Conservation (phyloP, 75 land plant genomes). For the Picea glauca region DNA sequence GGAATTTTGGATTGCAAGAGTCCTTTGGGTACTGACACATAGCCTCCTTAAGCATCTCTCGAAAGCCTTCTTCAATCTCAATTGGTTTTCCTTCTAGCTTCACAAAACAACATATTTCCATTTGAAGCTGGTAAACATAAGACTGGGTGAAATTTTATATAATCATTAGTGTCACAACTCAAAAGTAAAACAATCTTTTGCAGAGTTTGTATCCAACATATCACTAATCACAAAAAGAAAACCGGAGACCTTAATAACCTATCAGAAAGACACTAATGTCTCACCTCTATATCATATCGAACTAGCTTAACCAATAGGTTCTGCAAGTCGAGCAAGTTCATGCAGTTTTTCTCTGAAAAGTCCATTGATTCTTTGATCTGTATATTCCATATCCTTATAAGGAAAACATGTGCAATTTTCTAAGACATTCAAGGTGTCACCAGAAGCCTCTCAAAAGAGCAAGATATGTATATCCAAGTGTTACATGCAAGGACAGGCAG, state of each 20-base stretch:
- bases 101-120: slow-evolving; percentile 1
- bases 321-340: slow-evolving; percentile 33
- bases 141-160: neutral
- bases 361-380: slow-evolving; percentile 40
- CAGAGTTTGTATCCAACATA: neutral
- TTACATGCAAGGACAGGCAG: neutral
- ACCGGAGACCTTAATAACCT: neutral
- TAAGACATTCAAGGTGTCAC: neutral
- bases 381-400: neutral
- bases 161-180: neutral
- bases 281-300: slow-evolving; percentile 36
- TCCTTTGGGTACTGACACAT: slow-evolving; percentile 36
- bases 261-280: slow-evolving; percentile 1
- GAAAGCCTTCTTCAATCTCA: slow-evolving; percentile 17
- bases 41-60: slow-evolving; percentile 34
- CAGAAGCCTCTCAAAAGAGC: slow-evolving; percentile 1
- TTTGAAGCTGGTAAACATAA: neutral
- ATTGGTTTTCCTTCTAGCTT: slow-evolving; percentile 27
- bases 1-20: slow-evolving; percentile 33
- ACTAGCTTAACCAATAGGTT: slow-evolving; percentile 34
- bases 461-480: neutral
- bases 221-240: neutral
- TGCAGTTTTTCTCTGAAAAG: slow-evolving; percentile 35
- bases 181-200: neutral
- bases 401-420: neutral